Conservation (phyloP, 108 stramenopile genomes). For the Skeletonema menzelii region DNA sequence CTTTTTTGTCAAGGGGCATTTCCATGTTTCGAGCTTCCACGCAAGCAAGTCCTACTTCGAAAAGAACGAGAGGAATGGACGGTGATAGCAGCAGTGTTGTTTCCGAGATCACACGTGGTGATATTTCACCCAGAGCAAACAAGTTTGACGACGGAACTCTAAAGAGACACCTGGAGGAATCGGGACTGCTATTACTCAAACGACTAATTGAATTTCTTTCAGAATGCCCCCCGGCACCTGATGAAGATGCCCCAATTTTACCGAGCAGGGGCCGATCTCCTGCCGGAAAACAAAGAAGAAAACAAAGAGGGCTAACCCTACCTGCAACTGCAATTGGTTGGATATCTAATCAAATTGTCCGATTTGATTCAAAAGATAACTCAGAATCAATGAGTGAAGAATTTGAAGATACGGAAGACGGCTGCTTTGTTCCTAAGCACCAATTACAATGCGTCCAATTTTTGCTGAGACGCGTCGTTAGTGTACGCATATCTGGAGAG, state of each 20-base stretch:
- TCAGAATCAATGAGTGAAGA: not conserved
- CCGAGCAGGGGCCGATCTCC: not conserved
- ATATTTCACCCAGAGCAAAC: slow-evolving; percentile 13
- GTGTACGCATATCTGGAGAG: slow-evolving; percentile 58
- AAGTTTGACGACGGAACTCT: slow-evolving; percentile 14
- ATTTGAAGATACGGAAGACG: slow-evolving; percentile 6
- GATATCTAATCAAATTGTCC: slow-evolving; percentile 55
- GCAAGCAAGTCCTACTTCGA: not conserved
- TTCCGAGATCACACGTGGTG: slow-evolving; percentile 30
- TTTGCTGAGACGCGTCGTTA: slow-evolving; percentile 60
- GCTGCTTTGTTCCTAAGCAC: slow-evolving; percentile 36
- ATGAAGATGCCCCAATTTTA: slow-evolving; percentile 9
- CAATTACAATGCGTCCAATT: slow-evolving; percentile 56
- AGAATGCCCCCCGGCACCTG: slow-evolving; percentile 40
- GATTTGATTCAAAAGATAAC: not conserved
- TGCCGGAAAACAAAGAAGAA: not conserved
- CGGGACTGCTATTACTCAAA: slow-evolving; percentile 38
- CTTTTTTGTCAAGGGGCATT: slow-evolving; percentile 21
- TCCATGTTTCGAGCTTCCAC: slow-evolving; percentile 7
- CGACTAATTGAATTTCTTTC: slow-evolving; percentile 48
- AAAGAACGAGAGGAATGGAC: slow-evolving; percentile 7
- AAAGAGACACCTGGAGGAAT: slow-evolving; percentile 34
- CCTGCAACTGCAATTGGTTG: slow-evolving; percentile 78
- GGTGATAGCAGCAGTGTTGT: slow-evolving; percentile 33
- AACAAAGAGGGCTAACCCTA: slow-evolving; percentile 57